Evolutionary conservation across 768 basidiomycete species (phyloP), one percentile per base, ranked within the genome.

Genomic region (Rhodotorula graminis): DNA sequence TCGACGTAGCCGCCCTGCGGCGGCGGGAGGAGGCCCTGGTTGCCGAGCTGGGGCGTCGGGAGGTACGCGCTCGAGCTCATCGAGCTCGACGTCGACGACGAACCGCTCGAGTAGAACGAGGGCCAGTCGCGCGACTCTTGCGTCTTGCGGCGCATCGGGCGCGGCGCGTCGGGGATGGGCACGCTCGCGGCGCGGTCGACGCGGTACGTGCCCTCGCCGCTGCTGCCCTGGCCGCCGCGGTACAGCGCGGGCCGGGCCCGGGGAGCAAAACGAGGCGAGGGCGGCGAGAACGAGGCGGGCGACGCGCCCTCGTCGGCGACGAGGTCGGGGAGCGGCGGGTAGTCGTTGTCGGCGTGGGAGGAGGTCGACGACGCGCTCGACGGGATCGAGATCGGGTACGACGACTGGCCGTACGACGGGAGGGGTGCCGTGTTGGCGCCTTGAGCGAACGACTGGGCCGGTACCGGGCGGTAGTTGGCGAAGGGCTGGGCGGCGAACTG

Each of bases 111-210:
- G 58, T 68, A 67, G 59, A 72, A 72, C 2, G 57, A 61, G 29
- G 71, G 71, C 71, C 71, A 72, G 50, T 65, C 67, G 33, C 31
- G 56, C 25, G 40, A 60, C 53, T 72, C 71, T 31, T 72, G 71
- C 50, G 71, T 72, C 63, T 72, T 72, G 40, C 71, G 49, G 18
- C 64, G 57, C 31, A 72, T 55, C 37, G 60, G 67, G 14, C 65
- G 50, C 23, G 71, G 71, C 50, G 46, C 18, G 3, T 72, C 67
- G 14, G 71, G 66, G 3, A 56, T 23, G 16, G 71, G 71, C 23
- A 63, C 64, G 33, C 55, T 55, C 63, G 64, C 53, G 0, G 65
- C 60, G 3, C 72, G 65, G 47, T 74, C 72, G 55, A 44, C 58
- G 53, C 29, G 16, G 37, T 25, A 27, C 42, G 44, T 31, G 46